These are phyloP conservation scores for Aspergillus quadrilineatus DNA, from an alignment of 2,329 filamentous ascomycete species.

Conservation along the genomic window DNA sequence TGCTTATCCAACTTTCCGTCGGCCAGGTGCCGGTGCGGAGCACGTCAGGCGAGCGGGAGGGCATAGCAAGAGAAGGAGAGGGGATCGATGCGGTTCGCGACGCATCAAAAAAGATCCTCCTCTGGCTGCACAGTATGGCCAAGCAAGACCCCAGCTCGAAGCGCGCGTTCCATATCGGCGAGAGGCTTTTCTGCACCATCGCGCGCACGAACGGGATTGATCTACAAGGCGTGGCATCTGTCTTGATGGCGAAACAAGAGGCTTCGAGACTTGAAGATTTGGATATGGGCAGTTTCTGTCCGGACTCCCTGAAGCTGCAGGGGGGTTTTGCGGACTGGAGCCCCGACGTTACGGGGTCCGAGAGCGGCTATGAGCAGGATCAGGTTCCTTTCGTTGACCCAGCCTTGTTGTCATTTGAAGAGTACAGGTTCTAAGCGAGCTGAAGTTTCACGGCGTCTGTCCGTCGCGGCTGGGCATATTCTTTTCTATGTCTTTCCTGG, in stretches of 20 bases:
- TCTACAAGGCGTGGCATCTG: background rate
- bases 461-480: no score
- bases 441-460: no score
- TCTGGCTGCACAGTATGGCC: constrained; percentile 5
- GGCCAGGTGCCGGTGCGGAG: background rate
- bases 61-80: background rate
- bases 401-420: background rate
- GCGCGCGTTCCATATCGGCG: background rate
- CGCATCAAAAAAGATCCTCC: background rate
- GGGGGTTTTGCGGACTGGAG: background rate
- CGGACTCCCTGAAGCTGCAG: background rate
- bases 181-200: background rate
- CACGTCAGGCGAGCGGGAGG: background rate
- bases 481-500: no score
- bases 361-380: background rate
- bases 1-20: constrained; percentile 30
- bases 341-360: background rate
- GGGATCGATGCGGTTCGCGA: background rate
- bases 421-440: no score
- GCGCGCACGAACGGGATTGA: background rate
- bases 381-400: background rate
- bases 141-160: background rate
- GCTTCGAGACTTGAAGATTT: background rate
- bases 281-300: background rate
- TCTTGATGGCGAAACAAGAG: background rate